These are phyloP conservation scores for Crotalaria pallida DNA, from an alignment of 306 rosid species.

Conservation along the genomic window DNA sequence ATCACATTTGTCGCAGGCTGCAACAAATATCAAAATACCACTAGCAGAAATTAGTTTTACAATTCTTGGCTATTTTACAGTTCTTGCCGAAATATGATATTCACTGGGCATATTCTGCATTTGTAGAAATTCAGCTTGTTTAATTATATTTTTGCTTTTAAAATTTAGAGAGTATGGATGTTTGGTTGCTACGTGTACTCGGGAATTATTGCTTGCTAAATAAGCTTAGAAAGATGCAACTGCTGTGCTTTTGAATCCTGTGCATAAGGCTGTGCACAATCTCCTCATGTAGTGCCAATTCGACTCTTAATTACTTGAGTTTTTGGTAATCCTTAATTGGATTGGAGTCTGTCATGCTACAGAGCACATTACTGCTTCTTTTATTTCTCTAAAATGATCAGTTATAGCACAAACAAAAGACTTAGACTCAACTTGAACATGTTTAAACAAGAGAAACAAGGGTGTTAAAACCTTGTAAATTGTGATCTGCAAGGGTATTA, in stretches of 20 bases:
- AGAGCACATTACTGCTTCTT: background rate
- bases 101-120: no score
- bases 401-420: background rate
- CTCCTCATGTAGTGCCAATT: background rate
- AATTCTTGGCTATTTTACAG: no score
- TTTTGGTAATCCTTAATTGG: background rate
- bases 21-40: no score
- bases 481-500: no score
- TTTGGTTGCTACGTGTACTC: background rate
- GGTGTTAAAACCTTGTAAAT: no score
- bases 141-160: slow-evolving; percentile 8
- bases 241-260: background rate
- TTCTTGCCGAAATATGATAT: no score
- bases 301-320: background rate
- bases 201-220: slow-evolving; percentile 12
- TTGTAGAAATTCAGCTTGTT: background rate
- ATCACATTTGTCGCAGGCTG: no score
- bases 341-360: no score
- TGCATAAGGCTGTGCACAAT: background rate
- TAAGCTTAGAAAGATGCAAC: slow-evolving; percentile 13
- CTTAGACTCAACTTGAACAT: background rate
- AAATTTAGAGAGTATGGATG: background rate
- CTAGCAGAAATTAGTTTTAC: no score
- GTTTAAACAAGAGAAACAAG: background rate
- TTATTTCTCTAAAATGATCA: background rate